Evolutionary conservation across 352 stramenopile genomes (phyloP).

Genomic region (Poterioochromonas sp.): DNA sequence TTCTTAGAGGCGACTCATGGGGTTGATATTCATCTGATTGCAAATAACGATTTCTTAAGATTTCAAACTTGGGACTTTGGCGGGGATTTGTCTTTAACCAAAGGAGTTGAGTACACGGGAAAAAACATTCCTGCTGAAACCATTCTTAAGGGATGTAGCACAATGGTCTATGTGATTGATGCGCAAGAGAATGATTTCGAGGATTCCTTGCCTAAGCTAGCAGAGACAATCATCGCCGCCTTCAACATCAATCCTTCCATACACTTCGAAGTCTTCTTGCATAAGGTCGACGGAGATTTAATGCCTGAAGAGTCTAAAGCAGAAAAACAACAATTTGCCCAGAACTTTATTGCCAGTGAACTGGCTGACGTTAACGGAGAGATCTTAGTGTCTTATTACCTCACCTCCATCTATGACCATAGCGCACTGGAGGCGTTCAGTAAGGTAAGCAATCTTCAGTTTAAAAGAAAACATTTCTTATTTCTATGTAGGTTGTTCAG

Average conservation of each 20-base stretch:
- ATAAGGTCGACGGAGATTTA: conserved; percentile 98
- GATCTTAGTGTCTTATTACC: conserved; percentile 80
- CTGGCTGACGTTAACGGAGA: conserved; percentile 83
- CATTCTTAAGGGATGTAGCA: conserved; percentile 76
- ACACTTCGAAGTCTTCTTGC: conserved; percentile 96
- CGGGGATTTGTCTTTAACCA: conserved; percentile 67
- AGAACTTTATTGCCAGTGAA: conserved; percentile 91
- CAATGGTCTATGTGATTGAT: conserved; percentile 95
- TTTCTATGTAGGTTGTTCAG: conserved; percentile 76
- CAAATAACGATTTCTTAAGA: conserved; percentile 92
- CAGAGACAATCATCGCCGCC: conserved; percentile 70
- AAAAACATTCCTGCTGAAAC: conserved; percentile 66
- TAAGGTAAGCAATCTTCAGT: conserved; percentile 34
- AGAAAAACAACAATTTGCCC: conserved; percentile 92
- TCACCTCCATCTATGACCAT: conserved; percentile 57
- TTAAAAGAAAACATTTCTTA: conserved; percentile 56
- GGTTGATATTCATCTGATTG: conserved; percentile 87
- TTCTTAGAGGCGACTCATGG: conserved; percentile 79
- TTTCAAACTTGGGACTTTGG: conserved; percentile 99
- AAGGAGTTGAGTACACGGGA: conserved; percentile 66
- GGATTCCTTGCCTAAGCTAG: conserved; percentile 67
- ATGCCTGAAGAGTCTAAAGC: conserved; percentile 92
- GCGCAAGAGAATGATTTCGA: conserved; percentile 84
- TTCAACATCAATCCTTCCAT: conserved; percentile 84
- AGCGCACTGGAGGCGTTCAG: conserved; percentile 45